Base-by-base conservation (phyloP, 352 stramenopile genomes). In the Thalassiosira hispida region DNA sequence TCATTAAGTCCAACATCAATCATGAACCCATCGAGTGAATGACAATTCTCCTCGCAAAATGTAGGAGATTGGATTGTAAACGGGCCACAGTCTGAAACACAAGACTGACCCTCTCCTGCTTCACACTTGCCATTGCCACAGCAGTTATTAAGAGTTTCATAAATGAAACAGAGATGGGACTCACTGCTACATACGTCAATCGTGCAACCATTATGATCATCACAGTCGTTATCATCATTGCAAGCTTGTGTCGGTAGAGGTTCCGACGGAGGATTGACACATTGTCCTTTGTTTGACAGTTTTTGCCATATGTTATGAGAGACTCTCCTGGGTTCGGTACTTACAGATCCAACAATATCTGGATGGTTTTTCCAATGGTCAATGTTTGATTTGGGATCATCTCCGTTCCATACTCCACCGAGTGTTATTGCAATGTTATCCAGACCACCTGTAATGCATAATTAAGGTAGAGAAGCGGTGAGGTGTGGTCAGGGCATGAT, bases 91-190 rank as follows among this genome's bases (percentile, higher is more conserved):
- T 82, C 74, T 35, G 2, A 52, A 29, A 14, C 49, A 49, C 33
- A 49, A 31, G 12, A 35, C 7, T 31, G 29, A 7, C 31, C 23
- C 27, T 82, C 74, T 35, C 74, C 74, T 16, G 56, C 8, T 44
- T 82, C 74, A 29, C 74, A 82, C 6, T 78, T 16, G 47, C 29
- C 31, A 57, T 82, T 82, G 22, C 74, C 74, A 55, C 74, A 82
- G 25, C 65, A 82, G 47, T 73, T 56, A 4, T 14, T 22, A 25
- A 61, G 12, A 33, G 20, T 63, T 14, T 77, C 40, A 0, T 38
- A 65, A 20, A 69, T 38, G 4, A 42, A 33, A 42, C 65, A 71
- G 14, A 63, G 33, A 57, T 62, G 61, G 9, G 46, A 8, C 5
- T 66, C 31, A 59, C 8, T 38, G 31, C n/a, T n/a, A n/a, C 74